Base-by-base conservation (phyloP, 139 green algal species). In the Chlamydomonas sp. region DNA sequence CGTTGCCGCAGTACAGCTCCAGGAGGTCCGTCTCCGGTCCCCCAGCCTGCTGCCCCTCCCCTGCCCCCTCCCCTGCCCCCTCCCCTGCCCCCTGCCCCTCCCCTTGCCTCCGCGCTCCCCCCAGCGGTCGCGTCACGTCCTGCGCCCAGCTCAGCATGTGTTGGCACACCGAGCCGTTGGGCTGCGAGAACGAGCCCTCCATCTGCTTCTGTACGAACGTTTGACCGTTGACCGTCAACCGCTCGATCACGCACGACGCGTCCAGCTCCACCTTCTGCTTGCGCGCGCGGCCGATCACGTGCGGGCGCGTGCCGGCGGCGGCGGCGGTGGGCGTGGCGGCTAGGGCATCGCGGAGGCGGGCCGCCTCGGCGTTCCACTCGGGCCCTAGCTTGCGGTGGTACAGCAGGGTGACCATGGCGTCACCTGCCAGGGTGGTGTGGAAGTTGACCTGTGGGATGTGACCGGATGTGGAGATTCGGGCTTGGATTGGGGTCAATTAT, bases 1-100 rank as follows among this genome's bases (percentile, higher is more conserved):
- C 96, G 90, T 99, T 99, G 75, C 97, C 97, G 84, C 97, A 99
- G 94, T 99, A 99, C 61, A 99, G 91, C 86, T 90, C 90, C 79
- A 93, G 80, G 64, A 93, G 67, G 58, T 93, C 90, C 4, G 88
- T 73, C 17, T 86, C 61, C 0, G 80, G 67, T 7, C 57, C 63
- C 62, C 5, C 64, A 4, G 20, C 79, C 64, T 72, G 16, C 66
- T 79, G 14, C 59, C 3, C 20, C 31, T 49, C 31, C 31, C 31
- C 31, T 49, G 31, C 31, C 31, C 31, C 20, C 8, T 66, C 77
- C 74, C 8, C 16, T 15, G 74, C n/a, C 68, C 67, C 2, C 49
- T 69, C 49, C 1, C 49, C 68, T 16, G 71, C 15, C 59, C 49
- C 15, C 58, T 8, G 81, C 81, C 58, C 60, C 77, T 78, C 62